phyloP scores from a whole-genome alignment of 2,329 filamentous ascomycete species.

The Didymella pinodella region DNA sequence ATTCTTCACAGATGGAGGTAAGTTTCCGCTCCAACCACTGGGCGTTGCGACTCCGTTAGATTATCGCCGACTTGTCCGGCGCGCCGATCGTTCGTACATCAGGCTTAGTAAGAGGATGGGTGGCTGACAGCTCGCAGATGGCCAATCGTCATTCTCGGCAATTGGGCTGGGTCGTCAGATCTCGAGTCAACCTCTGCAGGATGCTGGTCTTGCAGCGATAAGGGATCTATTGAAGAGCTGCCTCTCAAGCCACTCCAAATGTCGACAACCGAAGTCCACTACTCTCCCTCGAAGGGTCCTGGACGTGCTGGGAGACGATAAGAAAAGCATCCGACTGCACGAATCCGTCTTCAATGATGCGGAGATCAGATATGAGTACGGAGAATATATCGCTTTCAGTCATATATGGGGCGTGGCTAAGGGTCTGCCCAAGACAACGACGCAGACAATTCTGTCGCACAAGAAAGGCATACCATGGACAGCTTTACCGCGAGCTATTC shows the following conservation, averaged over 20 bases:
- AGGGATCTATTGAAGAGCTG: conserved; percentile 42
- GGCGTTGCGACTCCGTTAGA: not conserved
- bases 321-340: conserved; percentile 42
- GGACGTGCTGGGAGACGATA: conserved; percentile 40
- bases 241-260: conserved; percentile 42
- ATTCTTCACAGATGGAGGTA: conserved; percentile 49
- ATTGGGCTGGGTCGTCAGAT: conserved; percentile 46
- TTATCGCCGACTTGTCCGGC: conserved; percentile 10
- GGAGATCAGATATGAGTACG: conserved; percentile 41
- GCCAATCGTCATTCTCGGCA: conserved; percentile 46
- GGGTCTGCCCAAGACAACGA: conserved; percentile 41
- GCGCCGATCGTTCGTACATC: conserved; percentile 15
- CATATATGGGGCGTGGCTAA: conserved; percentile 45
- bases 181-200: conserved; percentile 40
- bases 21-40: conserved; percentile 12
- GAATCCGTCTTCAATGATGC: conserved; percentile 38
- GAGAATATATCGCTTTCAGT: conserved; percentile 45
- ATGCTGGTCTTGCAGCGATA: conserved; percentile 36
- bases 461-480: conserved; percentile 42
- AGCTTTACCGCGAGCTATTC: conserved; percentile 43
- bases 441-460: conserved; percentile 35
- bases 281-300: conserved; percentile 43
- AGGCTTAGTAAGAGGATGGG: conserved; percentile 16
- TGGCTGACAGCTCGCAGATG: conserved; percentile 37
- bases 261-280: conserved; percentile 33